Percentiles rank a stretch among this genome's conserved stretches.
Conservation (phyloP, 1,284 basidiomycete species). For the Farysia itapuensis region DNA sequence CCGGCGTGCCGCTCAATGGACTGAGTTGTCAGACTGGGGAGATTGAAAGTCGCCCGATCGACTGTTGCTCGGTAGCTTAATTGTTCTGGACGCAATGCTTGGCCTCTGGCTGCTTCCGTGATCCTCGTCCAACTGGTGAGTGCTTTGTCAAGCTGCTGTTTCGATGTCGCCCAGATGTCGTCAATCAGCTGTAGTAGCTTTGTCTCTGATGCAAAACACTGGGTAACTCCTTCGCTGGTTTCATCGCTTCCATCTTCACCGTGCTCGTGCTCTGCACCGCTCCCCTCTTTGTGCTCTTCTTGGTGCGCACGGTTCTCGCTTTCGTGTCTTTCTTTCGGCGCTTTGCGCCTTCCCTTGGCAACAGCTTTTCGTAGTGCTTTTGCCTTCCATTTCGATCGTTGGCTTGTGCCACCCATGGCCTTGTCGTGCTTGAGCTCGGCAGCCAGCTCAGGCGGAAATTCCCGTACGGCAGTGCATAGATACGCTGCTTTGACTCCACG, state of each 20-base stretch:
- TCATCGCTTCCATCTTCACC: neutral
- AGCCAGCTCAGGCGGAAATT: slow-evolving; percentile 22
- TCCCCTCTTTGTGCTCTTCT: neutral
- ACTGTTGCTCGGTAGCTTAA: slow-evolving; percentile 39
- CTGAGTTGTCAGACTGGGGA: slow-evolving; percentile 47
- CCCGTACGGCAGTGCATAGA: slow-evolving; percentile 6
- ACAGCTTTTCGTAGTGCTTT: slow-evolving; percentile 24
- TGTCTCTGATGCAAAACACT: slow-evolving; percentile 25
- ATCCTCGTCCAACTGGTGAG: slow-evolving; percentile 20
- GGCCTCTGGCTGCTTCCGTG: slow-evolving; percentile 3
- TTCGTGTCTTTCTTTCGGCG: slow-evolving; percentile 4
- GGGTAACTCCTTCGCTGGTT: slow-evolving; percentile 5
- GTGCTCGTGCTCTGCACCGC: slow-evolving; percentile 1
- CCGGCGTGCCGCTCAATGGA: slow-evolving; percentile 41
- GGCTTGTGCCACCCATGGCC: slow-evolving; percentile 22
- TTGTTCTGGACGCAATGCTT: neutral
- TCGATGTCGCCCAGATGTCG: slow-evolving; percentile 22
- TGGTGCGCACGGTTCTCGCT: slow-evolving; percentile 1
- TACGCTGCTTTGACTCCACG: slow-evolving; percentile 29
- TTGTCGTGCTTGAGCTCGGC: slow-evolving; percentile 33
- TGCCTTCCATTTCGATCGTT: slow-evolving; percentile 25
- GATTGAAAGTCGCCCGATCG: slow-evolving; percentile 51
- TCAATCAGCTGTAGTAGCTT: slow-evolving; percentile 26
- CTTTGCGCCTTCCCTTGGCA: slow-evolving; percentile 18
- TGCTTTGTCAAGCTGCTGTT: slow-evolving; percentile 9